Evolutionary conservation across 2,329 filamentous ascomycete genomes (phyloP), one percentile per base, ranked within the genome.

Genomic region (Aspergillus fumigatus): DNA sequence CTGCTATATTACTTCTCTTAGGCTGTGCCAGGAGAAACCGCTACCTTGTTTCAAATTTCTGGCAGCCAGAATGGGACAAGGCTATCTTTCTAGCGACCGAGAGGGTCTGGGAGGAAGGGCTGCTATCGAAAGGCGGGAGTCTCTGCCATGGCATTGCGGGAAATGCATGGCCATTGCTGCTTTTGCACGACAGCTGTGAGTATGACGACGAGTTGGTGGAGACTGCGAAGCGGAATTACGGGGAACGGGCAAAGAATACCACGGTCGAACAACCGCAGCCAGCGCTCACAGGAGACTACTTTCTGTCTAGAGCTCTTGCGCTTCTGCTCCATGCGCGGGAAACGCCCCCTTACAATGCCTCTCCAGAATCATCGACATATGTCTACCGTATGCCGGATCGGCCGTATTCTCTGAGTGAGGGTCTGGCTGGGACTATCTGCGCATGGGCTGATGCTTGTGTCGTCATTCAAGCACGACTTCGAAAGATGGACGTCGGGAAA

Each of bases 371-470:
- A 19, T 56, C 60, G 5, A 60, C 59, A 3, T 62, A 65, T 48
- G 63, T 70, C 23, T 77, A 74, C 48, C 72, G 74, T n/a, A 66
- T 73, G 64, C 74, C 75, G 1, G 75, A 77, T 62, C 66, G 66
- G 21, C 73, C 75, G 5, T 76, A 71, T 52, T 69, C 68, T 29
- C 62, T 76, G 19, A 74, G 70, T 25, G 75, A 77, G 52, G 75
- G 75, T 1, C 62, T 77, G 8, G 63, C 74, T 1, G 75, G 75
- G 1, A 74, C 67, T 32, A 48, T 76, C 2, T 75, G 73, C 56
- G 75, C 75, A 4, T 77, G 75, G 75, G 67, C 73, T 19, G 75
- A 77, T 27, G 67, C 73, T 4, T 76, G 71, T 45, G 67, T 70
- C 4, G 62, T 68, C 10, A 65, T 76, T 47, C 62, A 70, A 51